Percentiles rank a stretch among this genome's conserved stretches.
Conservation (phyloP, 768 basidiomycete genomes). For the Calocera viscosa region DNA sequence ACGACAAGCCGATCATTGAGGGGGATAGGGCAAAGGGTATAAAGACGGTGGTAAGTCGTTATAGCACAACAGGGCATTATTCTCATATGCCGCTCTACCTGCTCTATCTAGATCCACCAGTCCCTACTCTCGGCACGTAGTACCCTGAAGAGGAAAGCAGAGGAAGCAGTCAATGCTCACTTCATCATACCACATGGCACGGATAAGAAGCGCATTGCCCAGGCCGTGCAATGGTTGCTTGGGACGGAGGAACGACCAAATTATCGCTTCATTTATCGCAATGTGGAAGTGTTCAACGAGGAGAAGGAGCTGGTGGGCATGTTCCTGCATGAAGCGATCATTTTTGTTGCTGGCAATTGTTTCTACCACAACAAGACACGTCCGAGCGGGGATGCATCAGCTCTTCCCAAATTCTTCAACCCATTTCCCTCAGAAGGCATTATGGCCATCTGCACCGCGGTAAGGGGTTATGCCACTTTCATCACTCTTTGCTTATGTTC, state of each 20-base stretch:
- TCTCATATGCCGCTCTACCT: background rate
- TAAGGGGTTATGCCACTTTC: background rate
- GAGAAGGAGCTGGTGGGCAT: background rate
- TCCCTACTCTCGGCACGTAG: background rate
- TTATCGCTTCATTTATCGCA: background rate
- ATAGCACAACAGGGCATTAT: background rate
- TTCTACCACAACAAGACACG: background rate
- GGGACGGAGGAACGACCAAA: background rate
- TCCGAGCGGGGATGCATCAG: background rate
- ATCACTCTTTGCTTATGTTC: background rate
- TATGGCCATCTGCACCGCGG: background rate
- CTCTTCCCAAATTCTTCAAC: background rate
- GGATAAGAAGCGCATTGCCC: background rate
- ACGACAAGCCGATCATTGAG: background rate
- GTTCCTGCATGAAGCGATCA: background rate
- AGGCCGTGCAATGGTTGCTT: background rate
- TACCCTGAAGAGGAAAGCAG: background rate
- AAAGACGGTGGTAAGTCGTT: background rate
- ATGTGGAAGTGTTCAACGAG: background rate
- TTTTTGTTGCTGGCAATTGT: background rate
- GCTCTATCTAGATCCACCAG: background rate
- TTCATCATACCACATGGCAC: background rate
- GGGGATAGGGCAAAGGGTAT: background rate
- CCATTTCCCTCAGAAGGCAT: background rate
- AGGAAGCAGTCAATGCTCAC: background rate